Base-by-base conservation (phyloP, 306 rosid species). In the Castanea mollissima region DNA sequence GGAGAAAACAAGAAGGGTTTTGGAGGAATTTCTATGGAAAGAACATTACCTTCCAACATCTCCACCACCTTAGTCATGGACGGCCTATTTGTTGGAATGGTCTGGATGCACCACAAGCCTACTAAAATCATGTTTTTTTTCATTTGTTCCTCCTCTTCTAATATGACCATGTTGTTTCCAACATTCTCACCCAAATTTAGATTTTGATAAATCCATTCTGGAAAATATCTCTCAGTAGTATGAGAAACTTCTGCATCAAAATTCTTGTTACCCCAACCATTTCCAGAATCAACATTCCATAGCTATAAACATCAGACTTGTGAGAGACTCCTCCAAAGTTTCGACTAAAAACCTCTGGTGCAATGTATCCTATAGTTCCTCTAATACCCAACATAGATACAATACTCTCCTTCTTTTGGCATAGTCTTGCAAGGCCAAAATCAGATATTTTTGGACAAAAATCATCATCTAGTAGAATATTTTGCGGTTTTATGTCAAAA, bases 281-380 rank as follows among this genome's bases (percentile, higher is more conserved):
- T 34, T 87, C 86, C 15, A 84, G 62, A 58, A 83, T 51, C 62
- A 86, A 6, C 87, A 83, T 86, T 10, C 87, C 85, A 57, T 83
- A 86, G 4, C 90, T 83, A 51, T 81, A 87, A 0, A 84, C 87
- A 73, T 84, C 87, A 0, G 80, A 84, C 27, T 81, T 87, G 27
- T 78, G 68, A 5, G 87, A 87, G 5, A 84, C 71, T 0, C 82
- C 41, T 25, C 89, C 84, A 69, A 27, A 82, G 4, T 25, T 29
- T 4, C 81, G 20, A 9, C 68, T 80, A 56, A 78, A 78, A 80
- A 56, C 76, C 23, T 2, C 85, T 85, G 11, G 46, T 38, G 46
- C 46, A 38, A 38, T 38, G 11, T 38, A 38, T 38, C 46, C 46
- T 38, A 38, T 38, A 38, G 46, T 38, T 38, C 46, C 46, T 38